Conservation (phyloP, 495 filamentous ascomycete species). For the Sphaerosporella brunnea region DNA sequence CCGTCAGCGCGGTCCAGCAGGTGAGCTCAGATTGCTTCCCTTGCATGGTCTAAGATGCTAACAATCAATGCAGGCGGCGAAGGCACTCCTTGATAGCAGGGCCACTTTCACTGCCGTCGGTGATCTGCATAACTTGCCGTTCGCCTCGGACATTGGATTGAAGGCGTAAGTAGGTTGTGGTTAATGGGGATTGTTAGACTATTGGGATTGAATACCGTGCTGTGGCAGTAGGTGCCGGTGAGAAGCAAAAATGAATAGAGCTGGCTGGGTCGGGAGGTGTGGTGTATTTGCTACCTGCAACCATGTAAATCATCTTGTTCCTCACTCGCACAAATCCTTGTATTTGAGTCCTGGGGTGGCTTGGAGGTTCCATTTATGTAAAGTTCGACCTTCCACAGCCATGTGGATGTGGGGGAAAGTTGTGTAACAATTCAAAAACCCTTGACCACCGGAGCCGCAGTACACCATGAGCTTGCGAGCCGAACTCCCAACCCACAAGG, state of each 20-base stretch:
- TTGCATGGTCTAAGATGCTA: slow-evolving; percentile 11
- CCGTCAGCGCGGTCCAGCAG: slow-evolving; percentile 65
- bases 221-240: not conserved
- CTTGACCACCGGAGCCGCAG: too few relatives aligned
- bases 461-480: too few relatives aligned
- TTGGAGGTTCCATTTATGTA: too few relatives aligned
- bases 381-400: too few relatives aligned
- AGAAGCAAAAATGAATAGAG: slow-evolving; percentile 5
- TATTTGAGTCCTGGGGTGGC: too few relatives aligned
- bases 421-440: too few relatives aligned
- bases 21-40: slow-evolving; percentile 37
- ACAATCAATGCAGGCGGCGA: slow-evolving; percentile 45
- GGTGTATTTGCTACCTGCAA: too few relatives aligned
- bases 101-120: slow-evolving; percentile 74
- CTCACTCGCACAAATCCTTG: too few relatives aligned
- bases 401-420: too few relatives aligned
- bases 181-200: not conserved
- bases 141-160: slow-evolving; percentile 81
- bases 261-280: slow-evolving; percentile 2
- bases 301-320: too few relatives aligned
- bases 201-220: slow-evolving; percentile 6
- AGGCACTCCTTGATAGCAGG: slow-evolving; percentile 69
- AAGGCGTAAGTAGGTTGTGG: slow-evolving; percentile 46
- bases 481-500: too few relatives aligned
- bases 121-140: slow-evolving; percentile 75